Evolutionary conservation across 2,329 filamentous ascomycete genomes (phyloP).

Genomic region (Neopestalotiopsis clavispora): DNA sequence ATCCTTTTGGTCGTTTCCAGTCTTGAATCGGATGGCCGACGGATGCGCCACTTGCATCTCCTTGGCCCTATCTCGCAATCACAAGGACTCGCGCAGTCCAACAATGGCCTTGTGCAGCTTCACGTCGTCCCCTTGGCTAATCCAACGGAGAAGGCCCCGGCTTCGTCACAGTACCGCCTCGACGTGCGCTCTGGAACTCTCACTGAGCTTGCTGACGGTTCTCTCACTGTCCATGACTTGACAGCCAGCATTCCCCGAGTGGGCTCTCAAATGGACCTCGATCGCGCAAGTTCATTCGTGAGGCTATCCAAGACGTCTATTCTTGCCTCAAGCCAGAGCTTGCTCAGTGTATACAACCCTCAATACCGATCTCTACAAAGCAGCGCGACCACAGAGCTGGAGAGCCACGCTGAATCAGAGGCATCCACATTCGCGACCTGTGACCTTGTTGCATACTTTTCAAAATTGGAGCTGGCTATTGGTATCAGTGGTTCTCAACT

Average conservation of each 20-base stretch:
- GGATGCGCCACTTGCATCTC: conserved; percentile 34
- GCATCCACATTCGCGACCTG: conserved; percentile 41
- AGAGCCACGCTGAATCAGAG: conserved; percentile 38
- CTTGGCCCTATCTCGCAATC: conserved; percentile 29
- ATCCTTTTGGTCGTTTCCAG: conserved; percentile 58
- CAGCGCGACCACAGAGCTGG: conserved; percentile 49
- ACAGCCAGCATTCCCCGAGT: conserved; percentile 65
- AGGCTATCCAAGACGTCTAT: conserved; percentile 70
- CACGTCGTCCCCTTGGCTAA: conserved; percentile 30
- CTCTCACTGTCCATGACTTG: conserved; percentile 67
- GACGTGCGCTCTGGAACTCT: conserved; percentile 69
- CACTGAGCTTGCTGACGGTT: conserved; percentile 60
- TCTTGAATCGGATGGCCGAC: conserved; percentile 31
- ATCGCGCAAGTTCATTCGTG: conserved; percentile 64
- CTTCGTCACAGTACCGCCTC: conserved; percentile 52
- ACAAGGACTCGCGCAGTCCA: conserved; percentile 18
- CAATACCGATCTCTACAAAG: conserved; percentile 68
- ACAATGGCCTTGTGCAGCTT: conserved; percentile 32
- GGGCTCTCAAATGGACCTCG: conserved; percentile 56
- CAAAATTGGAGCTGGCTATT: conserved; percentile 69
- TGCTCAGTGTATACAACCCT: conserved; percentile 70
- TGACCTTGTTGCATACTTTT: conserved; percentile 64
- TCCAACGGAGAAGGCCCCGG: conserved; percentile 17
- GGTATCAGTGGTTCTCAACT: conserved; percentile 68
- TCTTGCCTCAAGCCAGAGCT: conserved; percentile 61